Evolutionary conservation across 768 basidiomycete species (phyloP).

Genomic region (Russula emetica): DNA sequence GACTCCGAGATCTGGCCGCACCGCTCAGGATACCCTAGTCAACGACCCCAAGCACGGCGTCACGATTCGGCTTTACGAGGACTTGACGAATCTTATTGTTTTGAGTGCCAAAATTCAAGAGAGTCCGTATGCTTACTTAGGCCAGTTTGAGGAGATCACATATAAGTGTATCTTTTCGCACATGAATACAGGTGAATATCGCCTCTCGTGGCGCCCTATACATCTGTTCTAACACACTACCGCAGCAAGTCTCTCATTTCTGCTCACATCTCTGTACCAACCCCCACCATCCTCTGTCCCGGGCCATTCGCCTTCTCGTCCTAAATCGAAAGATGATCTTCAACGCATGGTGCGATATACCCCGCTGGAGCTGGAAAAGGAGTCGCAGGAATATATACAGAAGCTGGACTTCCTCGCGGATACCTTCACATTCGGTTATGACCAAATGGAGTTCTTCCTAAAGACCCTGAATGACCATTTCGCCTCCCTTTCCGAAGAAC

Average conservation of each 20-base stretch:
- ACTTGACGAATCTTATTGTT: constrained; percentile 76
- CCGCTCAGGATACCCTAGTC: constrained; percentile 34
- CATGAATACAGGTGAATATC: constrained; percentile 20
- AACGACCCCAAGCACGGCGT: constrained; percentile 56
- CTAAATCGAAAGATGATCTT: constrained; percentile 39
- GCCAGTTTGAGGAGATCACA: constrained; percentile 54
- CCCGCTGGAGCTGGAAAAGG: constrained; percentile 62
- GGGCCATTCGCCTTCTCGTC: constrained; percentile 31
- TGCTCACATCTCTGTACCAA: constrained; percentile 22
- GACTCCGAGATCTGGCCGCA: constrained; percentile 38
- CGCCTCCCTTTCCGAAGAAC: constrained; percentile 35
- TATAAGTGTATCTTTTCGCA: constrained; percentile 65
- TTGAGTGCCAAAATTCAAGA: constrained; percentile 52
- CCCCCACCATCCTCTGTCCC: constrained; percentile 32
- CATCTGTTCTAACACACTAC: constrained; percentile 1
- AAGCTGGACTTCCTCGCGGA: constrained; percentile 57
- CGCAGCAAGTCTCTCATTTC: constrained; percentile 44
- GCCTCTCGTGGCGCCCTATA: neutral
- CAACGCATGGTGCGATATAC: constrained; percentile 53
- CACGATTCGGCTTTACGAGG: constrained; percentile 77
- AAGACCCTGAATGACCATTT: constrained; percentile 55
- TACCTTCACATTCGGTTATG: constrained; percentile 63
- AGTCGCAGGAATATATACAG: constrained; percentile 51
- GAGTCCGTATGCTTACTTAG: constrained; percentile 35
- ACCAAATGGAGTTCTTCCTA: constrained; percentile 65